Evolutionary conservation across 2,329 filamentous ascomycete genomes (phyloP), one percentile per base, ranked within the genome.

Genomic region (Simplicillium aogashimaense): DNA sequence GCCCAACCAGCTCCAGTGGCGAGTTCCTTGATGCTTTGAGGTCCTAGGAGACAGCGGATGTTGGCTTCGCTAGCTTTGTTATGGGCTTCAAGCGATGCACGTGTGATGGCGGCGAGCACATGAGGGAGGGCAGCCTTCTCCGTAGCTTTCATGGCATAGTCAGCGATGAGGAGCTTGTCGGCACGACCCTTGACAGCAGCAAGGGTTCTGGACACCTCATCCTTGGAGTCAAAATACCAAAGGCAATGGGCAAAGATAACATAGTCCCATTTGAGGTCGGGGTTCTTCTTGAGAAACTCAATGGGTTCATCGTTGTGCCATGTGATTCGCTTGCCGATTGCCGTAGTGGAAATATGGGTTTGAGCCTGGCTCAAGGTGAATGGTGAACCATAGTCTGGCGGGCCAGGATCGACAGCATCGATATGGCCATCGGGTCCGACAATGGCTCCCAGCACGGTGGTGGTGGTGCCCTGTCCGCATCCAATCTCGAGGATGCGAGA

Each of bases 381-480:
- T 1, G 70, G 65, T n/a, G 60, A 47, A 35, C 68, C 68, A 51
- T 77, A 78, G 46, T 69, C 61, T 7, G 64, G 53, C 1, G 57
- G 48, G 0, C 64, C 73, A 2, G 72, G 74, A 54, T 78, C 74
- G 20, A 76, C 52, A 4, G 70, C 74, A 38, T 66, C 65, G 12
- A 77, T 57, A 36, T 55, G 56, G 1, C 72, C 70, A 0, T 53
- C 25, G 11, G 61, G 50, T 3, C 68, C 66, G 1, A 72, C 63
- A 15, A 50, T 63, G 47, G 63, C 51, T 35, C 74, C 75, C 14
- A 79, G 64, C 3, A 67, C 69, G 10, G 66, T 60, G 2, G 76
- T 78, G 47, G 66, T 70, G 43, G 73, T 72, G 2, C 75, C 76
- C 47, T 79, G 76, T 1, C 75, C 76, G 53, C 75, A 78, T 37